phyloP scores from a whole-genome alignment of 169 alveolate species.

The Amoebophrya sp. region DNA sequence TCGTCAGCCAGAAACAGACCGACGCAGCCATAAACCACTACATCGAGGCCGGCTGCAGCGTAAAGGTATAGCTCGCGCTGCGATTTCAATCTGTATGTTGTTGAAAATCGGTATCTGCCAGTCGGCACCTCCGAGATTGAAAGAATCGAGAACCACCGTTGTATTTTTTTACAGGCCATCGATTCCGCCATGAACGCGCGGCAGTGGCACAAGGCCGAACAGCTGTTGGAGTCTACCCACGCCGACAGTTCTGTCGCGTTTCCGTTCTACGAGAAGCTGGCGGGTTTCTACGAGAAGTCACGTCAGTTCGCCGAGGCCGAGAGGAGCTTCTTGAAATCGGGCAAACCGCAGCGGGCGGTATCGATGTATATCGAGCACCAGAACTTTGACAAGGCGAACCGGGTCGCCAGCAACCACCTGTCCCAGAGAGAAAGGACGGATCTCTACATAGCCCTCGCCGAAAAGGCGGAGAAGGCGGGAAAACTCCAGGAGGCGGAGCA shows the following conservation, averaged over 20 bases:
- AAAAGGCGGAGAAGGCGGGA: background rate
- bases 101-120: background rate
- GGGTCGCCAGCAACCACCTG: background rate
- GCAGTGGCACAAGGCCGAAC: constrained; percentile 79
- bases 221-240: constrained; percentile 40
- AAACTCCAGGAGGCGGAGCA: background rate
- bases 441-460: background rate
- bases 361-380: background rate
- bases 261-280: background rate
- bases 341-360: background rate
- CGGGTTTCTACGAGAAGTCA: background rate
- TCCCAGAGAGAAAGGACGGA: background rate
- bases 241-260: background rate
- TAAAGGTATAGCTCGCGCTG: too few relatives aligned
- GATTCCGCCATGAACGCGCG: constrained; percentile 78
- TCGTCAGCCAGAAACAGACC: constrained; percentile 49
- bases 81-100: background rate
- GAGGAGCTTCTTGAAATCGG: background rate
- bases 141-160: background rate
- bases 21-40: constrained; percentile 78
- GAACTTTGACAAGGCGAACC: background rate
- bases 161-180: constrained; percentile 49
- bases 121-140: background rate
- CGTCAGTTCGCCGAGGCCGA: background rate
- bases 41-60: constrained; percentile 71